A percentile compares a stretch with the other conserved stretches of the same genome.
Evolutionary conservation across 305 asterid genomes (phyloP).

Genomic region (Plantago lanceolata): DNA sequence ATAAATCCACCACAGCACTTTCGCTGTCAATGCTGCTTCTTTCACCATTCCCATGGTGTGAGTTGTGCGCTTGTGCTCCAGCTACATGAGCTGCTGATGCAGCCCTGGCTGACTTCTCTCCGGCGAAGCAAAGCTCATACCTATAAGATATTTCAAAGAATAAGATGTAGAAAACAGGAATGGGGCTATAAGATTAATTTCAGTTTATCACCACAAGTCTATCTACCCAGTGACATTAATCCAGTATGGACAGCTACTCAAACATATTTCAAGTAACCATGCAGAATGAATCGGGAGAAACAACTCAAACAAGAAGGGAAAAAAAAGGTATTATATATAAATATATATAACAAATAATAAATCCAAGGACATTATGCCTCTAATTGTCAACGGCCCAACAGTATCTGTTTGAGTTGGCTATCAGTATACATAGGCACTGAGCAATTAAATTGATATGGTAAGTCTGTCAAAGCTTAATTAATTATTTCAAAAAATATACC

Average conservation of each 20-base stretch:
- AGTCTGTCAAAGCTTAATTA: no score
- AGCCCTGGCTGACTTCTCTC: conserved; percentile 64
- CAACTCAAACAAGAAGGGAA: no score
- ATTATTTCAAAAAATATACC: no score
- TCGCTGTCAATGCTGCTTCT: conserved; percentile 52
- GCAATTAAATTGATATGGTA: no score
- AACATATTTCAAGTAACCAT: background rate
- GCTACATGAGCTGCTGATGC: conserved; percentile 38
- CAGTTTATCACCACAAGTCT: background rate
- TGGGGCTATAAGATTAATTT: background rate
- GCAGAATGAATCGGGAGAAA: no score
- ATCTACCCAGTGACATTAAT: background rate
- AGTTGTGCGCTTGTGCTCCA: conserved; percentile 43
- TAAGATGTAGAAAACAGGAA: conserved; percentile 15
- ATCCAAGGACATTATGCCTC: no score
- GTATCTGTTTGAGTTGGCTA: no score
- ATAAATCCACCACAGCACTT: conserved; percentile 51
- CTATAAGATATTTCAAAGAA: conserved; percentile 38
- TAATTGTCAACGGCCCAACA: no score
- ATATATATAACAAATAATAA: no score
- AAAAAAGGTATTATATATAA: no score
- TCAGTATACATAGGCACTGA: no score
- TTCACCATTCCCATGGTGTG: conserved; percentile 49
- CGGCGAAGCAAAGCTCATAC: conserved; percentile 86
- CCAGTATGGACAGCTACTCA: background rate